phyloP scores from a whole-genome alignment of 495 filamentous ascomycete species.

The Lindgomyces ingoldianus region DNA sequence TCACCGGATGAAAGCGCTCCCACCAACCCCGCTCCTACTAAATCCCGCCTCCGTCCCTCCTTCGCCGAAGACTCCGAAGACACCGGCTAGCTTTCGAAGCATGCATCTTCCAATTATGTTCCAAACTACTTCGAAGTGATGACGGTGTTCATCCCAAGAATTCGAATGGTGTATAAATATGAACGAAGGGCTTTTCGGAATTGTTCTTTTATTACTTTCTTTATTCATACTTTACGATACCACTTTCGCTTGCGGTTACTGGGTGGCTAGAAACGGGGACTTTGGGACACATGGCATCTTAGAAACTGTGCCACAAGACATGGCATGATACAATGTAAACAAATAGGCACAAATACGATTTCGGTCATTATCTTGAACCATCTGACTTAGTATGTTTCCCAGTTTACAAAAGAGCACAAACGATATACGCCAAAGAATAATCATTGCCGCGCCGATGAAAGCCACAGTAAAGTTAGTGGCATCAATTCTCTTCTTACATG shows the following conservation, averaged over 20 bases:
- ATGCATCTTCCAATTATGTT: slow-evolving; percentile 15
- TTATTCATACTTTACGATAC: not conserved
- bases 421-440: too few species aligned
- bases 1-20: slow-evolving; percentile 27
- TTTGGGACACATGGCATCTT: too few species aligned
- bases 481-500: too few species aligned
- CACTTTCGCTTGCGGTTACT: not conserved
- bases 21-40: slow-evolving; percentile 16
- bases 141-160: too few species aligned
- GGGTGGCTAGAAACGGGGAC: too few species aligned
- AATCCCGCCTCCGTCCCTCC: not conserved
- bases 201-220: not conserved
- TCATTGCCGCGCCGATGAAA: not conserved
- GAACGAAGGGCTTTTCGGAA: too few species aligned
- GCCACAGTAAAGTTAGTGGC: not conserved
- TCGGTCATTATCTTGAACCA: not conserved
- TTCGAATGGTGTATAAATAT: too few species aligned
- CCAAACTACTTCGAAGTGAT: not conserved
- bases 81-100: slow-evolving; percentile 11
- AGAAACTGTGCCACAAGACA: not conserved
- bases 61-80: slow-evolving; percentile 5
- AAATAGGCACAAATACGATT: not conserved
- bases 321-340: not conserved
- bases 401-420: too few species aligned
- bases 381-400: too few species aligned